phyloP scores from a whole-genome alignment of 192 early-diverging fungal species.

The Podila minutissima region DNA sequence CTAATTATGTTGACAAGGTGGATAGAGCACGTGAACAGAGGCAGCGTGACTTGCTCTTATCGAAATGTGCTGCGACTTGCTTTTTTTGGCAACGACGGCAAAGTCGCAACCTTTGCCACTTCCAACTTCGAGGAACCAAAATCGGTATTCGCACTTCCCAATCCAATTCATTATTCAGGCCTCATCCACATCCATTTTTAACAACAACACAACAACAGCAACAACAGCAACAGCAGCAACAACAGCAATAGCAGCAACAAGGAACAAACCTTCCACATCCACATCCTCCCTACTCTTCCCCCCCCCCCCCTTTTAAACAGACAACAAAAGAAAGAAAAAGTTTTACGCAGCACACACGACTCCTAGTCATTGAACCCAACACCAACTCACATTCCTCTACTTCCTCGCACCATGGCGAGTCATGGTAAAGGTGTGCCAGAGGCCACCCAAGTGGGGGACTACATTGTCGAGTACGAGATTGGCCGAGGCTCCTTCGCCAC shows the following conservation, averaged over 20 bases:
- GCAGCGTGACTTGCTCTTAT: too few relatives aligned
- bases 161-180: not conserved
- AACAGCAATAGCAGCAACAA: too few relatives aligned
- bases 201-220: not conserved
- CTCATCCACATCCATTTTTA: not conserved
- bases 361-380: too few relatives aligned
- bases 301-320: not conserved
- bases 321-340: not conserved
- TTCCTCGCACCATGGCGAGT: constrained; percentile 28
- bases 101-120: not conserved
- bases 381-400: not conserved
- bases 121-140: not conserved
- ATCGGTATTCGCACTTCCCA: not conserved
- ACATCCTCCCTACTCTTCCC: not conserved
- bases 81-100: too few relatives aligned
- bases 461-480: constrained; percentile 83
- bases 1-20: too few relatives aligned
- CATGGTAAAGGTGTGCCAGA: constrained; percentile 19
- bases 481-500: constrained; percentile 97
- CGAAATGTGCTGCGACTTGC: too few relatives aligned
- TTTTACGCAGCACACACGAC: too few relatives aligned
- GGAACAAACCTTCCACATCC: not conserved
- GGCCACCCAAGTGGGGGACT: constrained; percentile 72
- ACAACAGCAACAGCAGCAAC: not conserved
- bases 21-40: too few relatives aligned